Conservation (phyloP, 352 stramenopile species). For the Blastocystis sp. region DNA sequence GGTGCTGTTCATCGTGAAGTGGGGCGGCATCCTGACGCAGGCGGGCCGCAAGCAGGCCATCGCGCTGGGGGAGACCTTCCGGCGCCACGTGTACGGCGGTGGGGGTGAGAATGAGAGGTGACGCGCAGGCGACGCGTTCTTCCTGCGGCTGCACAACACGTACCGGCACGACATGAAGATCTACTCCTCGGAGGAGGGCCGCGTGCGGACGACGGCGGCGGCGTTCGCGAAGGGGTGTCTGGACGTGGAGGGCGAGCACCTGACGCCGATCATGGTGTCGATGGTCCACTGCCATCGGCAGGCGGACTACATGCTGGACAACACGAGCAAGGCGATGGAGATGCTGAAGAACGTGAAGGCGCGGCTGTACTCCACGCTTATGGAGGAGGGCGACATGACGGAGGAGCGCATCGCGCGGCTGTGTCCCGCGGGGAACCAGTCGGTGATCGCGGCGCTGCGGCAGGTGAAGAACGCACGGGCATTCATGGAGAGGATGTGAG, state of each 20-base stretch:
- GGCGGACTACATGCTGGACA: constrained; percentile 93
- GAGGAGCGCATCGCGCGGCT: constrained; percentile 59
- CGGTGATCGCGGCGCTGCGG: constrained; percentile 15
- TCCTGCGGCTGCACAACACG: constrained; percentile 95
- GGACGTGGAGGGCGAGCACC: constrained; percentile 91
- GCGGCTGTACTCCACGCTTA: constrained; percentile 71
- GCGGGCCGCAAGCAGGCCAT: constrained; percentile 92
- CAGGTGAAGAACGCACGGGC: constrained; percentile 32
- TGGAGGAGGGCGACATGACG: constrained; percentile 70
- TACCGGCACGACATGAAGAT: constrained; percentile 99
- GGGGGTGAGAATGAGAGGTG: not conserved
- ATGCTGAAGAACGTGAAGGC: constrained; percentile 87
- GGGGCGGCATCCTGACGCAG: constrained; percentile 95
- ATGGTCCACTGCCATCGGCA: constrained; percentile 85
- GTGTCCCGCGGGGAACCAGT: constrained; percentile 39
- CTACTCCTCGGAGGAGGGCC: constrained; percentile 96
- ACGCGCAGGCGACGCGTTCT: constrained; percentile 73
- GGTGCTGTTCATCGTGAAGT: constrained; percentile 98
- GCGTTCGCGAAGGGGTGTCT: constrained; percentile 92
- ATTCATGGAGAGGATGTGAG: constrained; percentile 31
- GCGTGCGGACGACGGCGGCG: constrained; percentile 98
- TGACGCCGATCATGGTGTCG: constrained; percentile 97
- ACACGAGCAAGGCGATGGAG: constrained; percentile 91
- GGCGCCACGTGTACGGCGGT: constrained; percentile 78
- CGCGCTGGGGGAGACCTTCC: constrained; percentile 86